A percentile compares a stretch with the other conserved stretches of the same genome.
phyloP scores from a whole-genome alignment of 2,329 filamentous ascomycete genomes.

The Hawksworthiomyces lignivorus region DNA sequence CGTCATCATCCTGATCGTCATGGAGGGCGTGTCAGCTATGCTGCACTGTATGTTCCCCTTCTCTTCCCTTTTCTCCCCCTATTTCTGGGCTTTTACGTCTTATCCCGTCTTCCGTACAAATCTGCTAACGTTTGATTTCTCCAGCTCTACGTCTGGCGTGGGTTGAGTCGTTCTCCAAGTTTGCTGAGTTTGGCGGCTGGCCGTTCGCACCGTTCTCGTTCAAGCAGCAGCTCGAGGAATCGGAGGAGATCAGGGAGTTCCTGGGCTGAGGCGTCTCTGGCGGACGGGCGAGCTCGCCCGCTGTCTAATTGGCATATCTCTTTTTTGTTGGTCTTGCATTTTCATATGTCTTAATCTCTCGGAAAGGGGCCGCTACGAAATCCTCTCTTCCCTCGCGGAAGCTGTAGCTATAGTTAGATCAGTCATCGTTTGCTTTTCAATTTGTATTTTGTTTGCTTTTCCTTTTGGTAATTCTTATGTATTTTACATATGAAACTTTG shows the following conservation, averaged over 20 bases:
- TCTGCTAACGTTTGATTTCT: slow-evolving; percentile 5
- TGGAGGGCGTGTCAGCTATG: slow-evolving; percentile 97
- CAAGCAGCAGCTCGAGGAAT: slow-evolving; percentile 74
- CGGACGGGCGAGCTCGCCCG: too few relatives aligned
- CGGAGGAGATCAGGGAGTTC: slow-evolving; percentile 54
- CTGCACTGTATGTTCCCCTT: slow-evolving; percentile 48
- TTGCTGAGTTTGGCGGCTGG: slow-evolving; percentile 85
- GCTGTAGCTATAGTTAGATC: too few relatives aligned
- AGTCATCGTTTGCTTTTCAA: not conserved
- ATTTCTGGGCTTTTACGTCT: not conserved
- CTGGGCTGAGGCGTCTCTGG: slow-evolving; percentile 37
- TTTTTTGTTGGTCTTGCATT: not conserved
- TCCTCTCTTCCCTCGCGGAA: not conserved
- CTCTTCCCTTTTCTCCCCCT: not conserved
- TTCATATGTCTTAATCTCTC: too few relatives aligned
- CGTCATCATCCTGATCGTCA: slow-evolving; percentile 66
- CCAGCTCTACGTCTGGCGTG: slow-evolving; percentile 72
- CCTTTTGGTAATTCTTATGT: not conserved
- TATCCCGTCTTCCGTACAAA: not conserved
- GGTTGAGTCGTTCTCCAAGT: slow-evolving; percentile 97
- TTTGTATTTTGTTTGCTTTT: not conserved
- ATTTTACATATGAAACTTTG: not conserved
- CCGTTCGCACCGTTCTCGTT: slow-evolving; percentile 88
- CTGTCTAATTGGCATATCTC: not conserved
- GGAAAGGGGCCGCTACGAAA: too few relatives aligned